phyloP scores from a whole-genome alignment of 768 basidiomycete genomes.

The Tricholoma flavovirens region DNA sequence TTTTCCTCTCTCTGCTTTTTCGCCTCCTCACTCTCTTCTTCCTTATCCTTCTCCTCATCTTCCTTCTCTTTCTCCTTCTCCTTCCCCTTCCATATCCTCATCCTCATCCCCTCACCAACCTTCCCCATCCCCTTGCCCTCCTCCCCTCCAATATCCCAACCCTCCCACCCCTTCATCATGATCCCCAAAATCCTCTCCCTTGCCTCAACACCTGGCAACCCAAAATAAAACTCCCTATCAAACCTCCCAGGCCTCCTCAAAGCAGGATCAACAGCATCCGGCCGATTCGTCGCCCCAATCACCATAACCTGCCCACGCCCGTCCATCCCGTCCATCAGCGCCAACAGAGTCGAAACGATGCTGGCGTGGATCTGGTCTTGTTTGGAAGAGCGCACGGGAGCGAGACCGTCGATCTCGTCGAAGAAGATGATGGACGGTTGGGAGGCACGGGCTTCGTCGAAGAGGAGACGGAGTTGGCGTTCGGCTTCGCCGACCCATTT shows the following conservation, averaged over 20 bases:
- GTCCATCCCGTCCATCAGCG: slow-evolving; percentile 99
- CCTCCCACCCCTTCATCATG: no score
- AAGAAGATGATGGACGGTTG: slow-evolving; percentile 99
- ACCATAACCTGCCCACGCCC: slow-evolving; percentile 95
- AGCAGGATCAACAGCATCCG: slow-evolving; percentile 97
- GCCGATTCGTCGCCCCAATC: slow-evolving; percentile 96
- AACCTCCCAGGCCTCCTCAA: slow-evolving; percentile 91
- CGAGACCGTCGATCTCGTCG: slow-evolving; percentile 98
- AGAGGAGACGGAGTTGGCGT: slow-evolving; percentile 87
- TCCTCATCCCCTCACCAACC: slow-evolving; percentile 52
- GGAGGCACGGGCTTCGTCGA: slow-evolving; percentile 89
- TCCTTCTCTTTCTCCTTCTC: slow-evolving; percentile 18
- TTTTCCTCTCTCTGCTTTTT: neutral
- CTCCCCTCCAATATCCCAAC: no score
- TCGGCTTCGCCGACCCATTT: slow-evolving; percentile 99
- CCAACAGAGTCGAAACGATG: slow-evolving; percentile 91
- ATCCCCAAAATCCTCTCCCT: slow-evolving; percentile 85
- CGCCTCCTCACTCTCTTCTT: neutral
- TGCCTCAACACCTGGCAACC: slow-evolving; percentile 78
- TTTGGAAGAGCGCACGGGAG: slow-evolving; percentile 96
- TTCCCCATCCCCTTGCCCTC: slow-evolving; percentile 55
- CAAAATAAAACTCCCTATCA: slow-evolving; percentile 97
- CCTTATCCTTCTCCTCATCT: slow-evolving; percentile 31
- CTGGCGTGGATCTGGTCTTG: slow-evolving; percentile 99
- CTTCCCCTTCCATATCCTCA: slow-evolving; percentile 28